Conservation (phyloP, 1,284 basidiomycete species). For the Sporisorium scitamineum region DNA sequence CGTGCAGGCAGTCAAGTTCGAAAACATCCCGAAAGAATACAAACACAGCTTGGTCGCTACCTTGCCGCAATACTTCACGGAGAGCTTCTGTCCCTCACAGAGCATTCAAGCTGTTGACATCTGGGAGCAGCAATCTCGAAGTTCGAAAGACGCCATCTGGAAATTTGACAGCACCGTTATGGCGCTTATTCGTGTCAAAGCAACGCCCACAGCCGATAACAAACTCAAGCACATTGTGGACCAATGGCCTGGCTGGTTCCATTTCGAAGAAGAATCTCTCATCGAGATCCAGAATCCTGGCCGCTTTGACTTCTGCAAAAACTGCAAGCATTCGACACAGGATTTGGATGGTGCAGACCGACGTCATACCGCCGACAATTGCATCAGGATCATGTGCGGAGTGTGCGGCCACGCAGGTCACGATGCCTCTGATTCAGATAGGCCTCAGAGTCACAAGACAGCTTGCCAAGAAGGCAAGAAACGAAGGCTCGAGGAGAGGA, state of each 20-base stretch:
- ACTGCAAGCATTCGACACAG: conserved; percentile 4
- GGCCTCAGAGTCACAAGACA: background rate
- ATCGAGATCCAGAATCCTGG: background rate
- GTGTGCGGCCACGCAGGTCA: background rate
- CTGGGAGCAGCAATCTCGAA: conserved; percentile 5
- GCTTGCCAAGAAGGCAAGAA: background rate
- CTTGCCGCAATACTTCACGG: background rate
- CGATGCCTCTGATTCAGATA: background rate
- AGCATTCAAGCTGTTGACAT: conserved; percentile 1
- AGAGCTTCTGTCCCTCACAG: background rate
- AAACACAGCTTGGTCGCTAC: background rate
- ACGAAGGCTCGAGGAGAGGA: background rate
- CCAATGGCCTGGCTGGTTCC: conserved; percentile 10
- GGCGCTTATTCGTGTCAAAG: background rate
- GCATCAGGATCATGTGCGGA: background rate
- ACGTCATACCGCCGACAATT: background rate
- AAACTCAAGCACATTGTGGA: background rate
- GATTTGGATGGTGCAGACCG: background rate
- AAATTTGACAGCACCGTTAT: background rate
- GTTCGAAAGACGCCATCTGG: background rate
- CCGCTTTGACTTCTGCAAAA: conserved; percentile 8
- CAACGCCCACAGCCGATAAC: background rate
- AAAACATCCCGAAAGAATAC: background rate
- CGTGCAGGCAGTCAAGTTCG: background rate
- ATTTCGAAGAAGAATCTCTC: background rate